Conservation (phyloP, 1,284 basidiomycete species). For the Cutaneotrichosporon dermatis region DNA sequence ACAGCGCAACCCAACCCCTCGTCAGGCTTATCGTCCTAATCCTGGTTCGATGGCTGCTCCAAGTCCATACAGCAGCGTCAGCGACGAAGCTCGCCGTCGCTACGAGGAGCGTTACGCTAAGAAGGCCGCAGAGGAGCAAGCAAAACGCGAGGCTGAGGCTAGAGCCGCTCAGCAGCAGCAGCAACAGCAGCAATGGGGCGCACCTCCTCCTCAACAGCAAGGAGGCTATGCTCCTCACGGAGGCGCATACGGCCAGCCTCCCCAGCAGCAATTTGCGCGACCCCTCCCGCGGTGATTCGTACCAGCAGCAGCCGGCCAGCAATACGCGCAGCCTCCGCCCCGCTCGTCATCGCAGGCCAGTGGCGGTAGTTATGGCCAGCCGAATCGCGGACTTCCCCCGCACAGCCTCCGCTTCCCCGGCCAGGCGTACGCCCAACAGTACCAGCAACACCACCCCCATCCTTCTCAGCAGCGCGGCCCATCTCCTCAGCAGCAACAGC, state of each 20-base stretch:
- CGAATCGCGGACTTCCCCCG: neutral
- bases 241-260: conserved; percentile 8
- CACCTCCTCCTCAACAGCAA: conserved; percentile 9
- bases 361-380: neutral
- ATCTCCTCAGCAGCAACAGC: conserved; percentile 2
- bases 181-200: too few species aligned
- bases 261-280: conserved; percentile 6
- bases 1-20: conserved; percentile 39
- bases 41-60: conserved; percentile 32
- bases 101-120: conserved; percentile 46
- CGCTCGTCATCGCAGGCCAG: neutral
- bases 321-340: neutral
- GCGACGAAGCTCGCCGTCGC: conserved; percentile 42
- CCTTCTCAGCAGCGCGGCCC: conserved; percentile 1
- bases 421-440: conserved; percentile 2
- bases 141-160: conserved; percentile 17
- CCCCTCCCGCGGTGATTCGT: conserved; percentile 3
- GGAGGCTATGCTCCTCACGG: conserved; percentile 2
- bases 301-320: conserved; percentile 5
- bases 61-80: conserved; percentile 38
- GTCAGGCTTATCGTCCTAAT: conserved; percentile 5
- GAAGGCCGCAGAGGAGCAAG: conserved; percentile 40
- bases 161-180: neutral
- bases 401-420: neutral
- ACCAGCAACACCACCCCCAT: neutral